These are phyloP conservation scores for Aspergillus ruber DNA, from an alignment of 2,329 filamentous ascomycete genomes.

Conservation along the genomic window DNA sequence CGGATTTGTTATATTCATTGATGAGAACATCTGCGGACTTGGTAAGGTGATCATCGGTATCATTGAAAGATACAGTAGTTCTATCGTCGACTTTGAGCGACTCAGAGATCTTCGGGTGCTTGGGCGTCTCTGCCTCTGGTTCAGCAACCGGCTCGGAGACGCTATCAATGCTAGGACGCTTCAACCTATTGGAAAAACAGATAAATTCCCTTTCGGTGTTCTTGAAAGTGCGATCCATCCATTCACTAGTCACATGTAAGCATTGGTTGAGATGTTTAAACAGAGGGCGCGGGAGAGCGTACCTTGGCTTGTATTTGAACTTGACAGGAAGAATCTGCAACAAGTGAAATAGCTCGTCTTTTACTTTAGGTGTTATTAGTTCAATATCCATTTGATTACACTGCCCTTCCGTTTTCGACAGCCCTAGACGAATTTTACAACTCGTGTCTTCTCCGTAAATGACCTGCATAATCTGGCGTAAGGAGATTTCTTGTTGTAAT, in stretches of 20 bases:
- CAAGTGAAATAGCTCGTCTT: slow-evolving; percentile 13
- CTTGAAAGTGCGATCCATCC: slow-evolving; percentile 29
- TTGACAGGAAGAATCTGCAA: slow-evolving; percentile 9
- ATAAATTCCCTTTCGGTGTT: slow-evolving; percentile 7
- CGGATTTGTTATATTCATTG: slow-evolving; percentile 1
- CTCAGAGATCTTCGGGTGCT: slow-evolving; percentile 26
- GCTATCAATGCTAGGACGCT: slow-evolving; percentile 9
- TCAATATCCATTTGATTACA: slow-evolving; percentile 23
- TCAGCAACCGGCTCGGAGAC: slow-evolving; percentile 4
- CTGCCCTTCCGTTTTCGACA: slow-evolving; percentile 15
- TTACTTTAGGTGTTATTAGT: slow-evolving; percentile 16
- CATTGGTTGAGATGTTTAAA: not conserved
- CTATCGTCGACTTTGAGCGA: slow-evolving; percentile 17
- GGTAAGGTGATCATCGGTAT: slow-evolving; percentile 5
- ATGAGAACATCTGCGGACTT: slow-evolving; percentile 3
- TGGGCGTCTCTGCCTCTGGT: slow-evolving; percentile 7
- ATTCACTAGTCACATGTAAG: slow-evolving; percentile 18
- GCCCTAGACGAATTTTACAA: slow-evolving; percentile 23
- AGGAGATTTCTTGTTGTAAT: slow-evolving; percentile 5
- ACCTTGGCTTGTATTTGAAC: slow-evolving; percentile 18
- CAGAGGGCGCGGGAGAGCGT: slow-evolving; percentile 6
- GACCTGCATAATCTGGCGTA: slow-evolving; percentile 17
- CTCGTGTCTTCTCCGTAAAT: slow-evolving; percentile 14
- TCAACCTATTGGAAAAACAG: slow-evolving; percentile 6
- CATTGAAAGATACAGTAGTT: not conserved